These are phyloP conservation scores for Entomortierella chlamydospora DNA, from an alignment of 192 early-diverging fungal species.

Conservation along the genomic window DNA sequence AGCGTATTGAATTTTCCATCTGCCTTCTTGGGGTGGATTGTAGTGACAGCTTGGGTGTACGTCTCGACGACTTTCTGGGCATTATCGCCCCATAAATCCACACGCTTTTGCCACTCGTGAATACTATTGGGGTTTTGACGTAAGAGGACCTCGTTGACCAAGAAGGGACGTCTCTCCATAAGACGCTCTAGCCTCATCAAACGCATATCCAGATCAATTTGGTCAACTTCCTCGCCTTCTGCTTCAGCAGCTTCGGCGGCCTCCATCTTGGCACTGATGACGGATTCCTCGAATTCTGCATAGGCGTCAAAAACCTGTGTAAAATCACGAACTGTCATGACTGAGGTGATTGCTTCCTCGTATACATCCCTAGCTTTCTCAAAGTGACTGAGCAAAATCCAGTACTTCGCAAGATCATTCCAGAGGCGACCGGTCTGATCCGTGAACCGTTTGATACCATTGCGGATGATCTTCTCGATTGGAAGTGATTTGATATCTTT, in stretches of 20 bases:
- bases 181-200: conserved; percentile 89
- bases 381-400: conserved; percentile 78
- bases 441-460: conserved; percentile 84
- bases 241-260: conserved; percentile 66
- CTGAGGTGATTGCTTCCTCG: conserved; percentile 87
- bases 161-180: conserved; percentile 91
- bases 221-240: conserved; percentile 63
- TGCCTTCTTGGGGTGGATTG: conserved; percentile 82
- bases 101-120: conserved; percentile 92
- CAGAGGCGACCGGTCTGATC: conserved; percentile 92
- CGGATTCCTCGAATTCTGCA: conserved; percentile 88
- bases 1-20: conserved; percentile 82
- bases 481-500: conserved; percentile 74
- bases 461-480: conserved; percentile 85
- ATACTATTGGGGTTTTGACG: conserved; percentile 93
- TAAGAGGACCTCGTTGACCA: conserved; percentile 94
- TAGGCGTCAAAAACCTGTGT: conserved; percentile 97
- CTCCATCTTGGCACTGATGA: conserved; percentile 82
- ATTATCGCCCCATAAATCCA: conserved; percentile 72
- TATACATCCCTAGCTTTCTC: conserved; percentile 95
- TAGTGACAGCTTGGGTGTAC: conserved; percentile 76
- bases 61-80: conserved; percentile 75
- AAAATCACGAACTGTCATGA: conserved; percentile 91
- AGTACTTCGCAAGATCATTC: conserved; percentile 85
- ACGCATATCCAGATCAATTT: conserved; percentile 82